phyloP scores from a whole-genome alignment of 139 green algal species.

The Coccomyxa sp. region DNA sequence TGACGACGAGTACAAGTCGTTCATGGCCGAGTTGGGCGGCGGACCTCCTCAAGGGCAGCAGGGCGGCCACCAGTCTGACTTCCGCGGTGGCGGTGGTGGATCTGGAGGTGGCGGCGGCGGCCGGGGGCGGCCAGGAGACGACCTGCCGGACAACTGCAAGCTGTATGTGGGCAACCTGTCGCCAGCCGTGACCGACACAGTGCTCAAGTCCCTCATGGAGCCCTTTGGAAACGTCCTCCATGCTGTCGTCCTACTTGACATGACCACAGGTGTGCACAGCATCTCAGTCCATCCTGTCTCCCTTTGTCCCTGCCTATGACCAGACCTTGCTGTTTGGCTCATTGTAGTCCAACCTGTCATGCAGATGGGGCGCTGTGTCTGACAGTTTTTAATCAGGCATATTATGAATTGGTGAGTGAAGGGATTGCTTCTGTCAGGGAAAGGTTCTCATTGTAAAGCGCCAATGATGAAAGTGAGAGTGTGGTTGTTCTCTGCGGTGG shows the following conservation, averaged over 20 bases:
- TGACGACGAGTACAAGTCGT: slow-evolving; percentile 92
- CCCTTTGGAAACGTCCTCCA: slow-evolving; percentile 64
- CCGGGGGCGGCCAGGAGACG: slow-evolving; percentile 30
- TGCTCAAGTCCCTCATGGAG: slow-evolving; percentile 65
- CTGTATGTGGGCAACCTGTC: slow-evolving; percentile 87
- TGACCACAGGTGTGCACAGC: slow-evolving; percentile 7
- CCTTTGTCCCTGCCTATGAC: too few species aligned
- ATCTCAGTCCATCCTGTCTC: too few species aligned
- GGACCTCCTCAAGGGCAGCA: slow-evolving; percentile 4
- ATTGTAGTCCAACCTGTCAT: too few species aligned
- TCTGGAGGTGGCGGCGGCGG: neutral
- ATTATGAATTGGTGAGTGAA: too few species aligned
- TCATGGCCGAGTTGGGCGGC: slow-evolving; percentile 83
- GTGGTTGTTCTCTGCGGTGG: too few species aligned
- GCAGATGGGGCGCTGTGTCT: too few species aligned
- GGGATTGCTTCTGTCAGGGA: too few species aligned
- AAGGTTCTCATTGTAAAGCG: too few species aligned
- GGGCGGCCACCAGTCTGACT: neutral
- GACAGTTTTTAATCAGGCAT: too few species aligned
- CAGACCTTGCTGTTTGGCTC: too few species aligned
- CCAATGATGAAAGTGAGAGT: too few species aligned
- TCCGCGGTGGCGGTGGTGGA: slow-evolving; percentile 42
- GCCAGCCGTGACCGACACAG: slow-evolving; percentile 35
- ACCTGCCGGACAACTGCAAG: slow-evolving; percentile 60
- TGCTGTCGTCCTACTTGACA: slow-evolving; percentile 37